These are phyloP conservation scores for Piedraia hortae DNA, from an alignment of 2,329 filamentous ascomycete species.

Conservation along the genomic window DNA sequence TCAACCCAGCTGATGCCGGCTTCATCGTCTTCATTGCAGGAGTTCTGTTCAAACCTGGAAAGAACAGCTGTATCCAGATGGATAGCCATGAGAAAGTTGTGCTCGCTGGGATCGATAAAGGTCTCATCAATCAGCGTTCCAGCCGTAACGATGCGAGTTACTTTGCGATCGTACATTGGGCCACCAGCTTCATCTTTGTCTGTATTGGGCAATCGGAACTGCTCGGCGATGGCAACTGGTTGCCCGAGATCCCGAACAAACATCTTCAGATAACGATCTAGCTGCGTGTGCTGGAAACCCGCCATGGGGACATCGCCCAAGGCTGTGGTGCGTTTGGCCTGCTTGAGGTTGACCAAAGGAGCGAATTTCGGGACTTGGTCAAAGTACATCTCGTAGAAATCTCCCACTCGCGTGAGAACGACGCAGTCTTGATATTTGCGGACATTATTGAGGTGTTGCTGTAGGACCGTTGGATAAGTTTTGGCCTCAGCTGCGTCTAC, in stretches of 20 bases:
- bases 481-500: constrained; percentile 18
- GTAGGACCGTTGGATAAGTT: constrained; percentile 59
- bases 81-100: constrained; percentile 74
- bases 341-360: constrained; percentile 64
- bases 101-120: constrained; percentile 81
- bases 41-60: background rate
- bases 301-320: constrained; percentile 69
- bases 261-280: constrained; percentile 78
- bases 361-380: constrained; percentile 79
- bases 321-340: constrained; percentile 53
- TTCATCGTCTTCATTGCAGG: constrained; percentile 6
- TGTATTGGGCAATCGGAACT: constrained; percentile 31
- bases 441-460: constrained; percentile 75
- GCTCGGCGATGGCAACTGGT: constrained; percentile 82
- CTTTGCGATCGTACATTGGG: constrained; percentile 56
- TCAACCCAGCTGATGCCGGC: constrained; percentile 84
- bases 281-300: constrained; percentile 78
- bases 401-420: constrained; percentile 67
- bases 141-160: constrained; percentile 71
- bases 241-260: constrained; percentile 75
- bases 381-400: constrained; percentile 96
- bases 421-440: constrained; percentile 74
- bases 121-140: constrained; percentile 93
- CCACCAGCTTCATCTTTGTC: constrained; percentile 45
- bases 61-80: constrained; percentile 22